Conservation (phyloP, 1,139 yeast genomes). For the Suhomyces taliae region DNA sequence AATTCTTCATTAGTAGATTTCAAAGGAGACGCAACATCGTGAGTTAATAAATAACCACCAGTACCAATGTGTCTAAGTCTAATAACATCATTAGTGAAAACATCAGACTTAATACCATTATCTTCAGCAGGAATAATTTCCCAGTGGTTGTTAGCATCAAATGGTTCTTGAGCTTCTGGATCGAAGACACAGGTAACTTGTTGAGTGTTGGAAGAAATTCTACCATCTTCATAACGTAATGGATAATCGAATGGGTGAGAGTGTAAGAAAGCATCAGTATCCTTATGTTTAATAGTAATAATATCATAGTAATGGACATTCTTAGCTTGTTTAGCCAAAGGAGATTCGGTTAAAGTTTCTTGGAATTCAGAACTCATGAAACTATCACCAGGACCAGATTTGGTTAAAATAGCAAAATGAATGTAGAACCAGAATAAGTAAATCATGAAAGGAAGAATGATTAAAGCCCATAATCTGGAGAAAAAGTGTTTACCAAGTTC, state of each 20-base stretch:
- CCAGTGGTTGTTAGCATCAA: conserved; percentile 81
- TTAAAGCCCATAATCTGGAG: conserved; percentile 72
- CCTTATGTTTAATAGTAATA: conserved; percentile 74
- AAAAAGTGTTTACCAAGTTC: conserved; percentile 67
- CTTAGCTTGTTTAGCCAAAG: conserved; percentile 69
- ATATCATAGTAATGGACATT: conserved; percentile 73
- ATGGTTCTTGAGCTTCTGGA: conserved; percentile 22
- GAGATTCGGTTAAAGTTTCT: conserved; percentile 83
- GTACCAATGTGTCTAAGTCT: conserved; percentile 84
- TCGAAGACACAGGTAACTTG: conserved; percentile 75
- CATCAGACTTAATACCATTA: conserved; percentile 24
- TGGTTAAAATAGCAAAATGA: conserved; percentile 76
- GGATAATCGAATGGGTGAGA: conserved; percentile 80
- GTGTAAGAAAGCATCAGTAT: conserved; percentile 73
- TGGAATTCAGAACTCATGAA: conserved; percentile 95
- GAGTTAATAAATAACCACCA: conserved; percentile 76
- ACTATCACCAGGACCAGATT: conserved; percentile 93
- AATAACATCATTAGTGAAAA: conserved; percentile 61
- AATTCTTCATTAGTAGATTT: conserved; percentile 24
- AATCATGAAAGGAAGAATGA: conserved; percentile 76
- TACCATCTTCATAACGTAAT: conserved; percentile 91
- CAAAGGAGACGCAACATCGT: conserved; percentile 83
- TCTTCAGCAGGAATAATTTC: conserved; percentile 66
- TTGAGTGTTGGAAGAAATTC: conserved; percentile 93
- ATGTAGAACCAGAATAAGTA: conserved; percentile 92